Conservation (phyloP, 208 protist genomes). For the Herpetomonas tarakana region DNA sequence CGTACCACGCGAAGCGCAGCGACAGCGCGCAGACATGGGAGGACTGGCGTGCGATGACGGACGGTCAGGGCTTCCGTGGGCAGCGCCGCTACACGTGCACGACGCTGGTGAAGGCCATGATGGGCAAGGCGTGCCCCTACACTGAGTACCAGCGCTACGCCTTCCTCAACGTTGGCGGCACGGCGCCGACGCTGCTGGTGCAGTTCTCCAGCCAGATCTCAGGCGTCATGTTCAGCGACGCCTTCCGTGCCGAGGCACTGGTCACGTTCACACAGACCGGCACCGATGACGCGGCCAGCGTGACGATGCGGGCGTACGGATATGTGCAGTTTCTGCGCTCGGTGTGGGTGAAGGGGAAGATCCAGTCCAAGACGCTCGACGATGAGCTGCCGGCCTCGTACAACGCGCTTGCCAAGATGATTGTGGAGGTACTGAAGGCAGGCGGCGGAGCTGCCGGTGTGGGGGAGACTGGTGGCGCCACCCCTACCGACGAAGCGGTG, state of each 20-base stretch:
- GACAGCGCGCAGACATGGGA: constrained; percentile 54
- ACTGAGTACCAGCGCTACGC: constrained; percentile 66
- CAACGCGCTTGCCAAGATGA: constrained; percentile 36
- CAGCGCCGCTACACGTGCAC: constrained; percentile 53
- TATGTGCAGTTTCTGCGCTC: constrained; percentile 50
- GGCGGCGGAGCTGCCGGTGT: not conserved
- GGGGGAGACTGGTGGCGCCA: no score
- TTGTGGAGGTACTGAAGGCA: constrained; percentile 23
- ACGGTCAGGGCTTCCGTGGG: constrained; percentile 38
- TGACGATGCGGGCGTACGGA: constrained; percentile 40
- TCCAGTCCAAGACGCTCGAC: constrained; percentile 38
- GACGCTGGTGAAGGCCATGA: constrained; percentile 51
- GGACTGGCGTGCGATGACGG: constrained; percentile 34
- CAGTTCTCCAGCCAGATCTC: constrained; percentile 61
- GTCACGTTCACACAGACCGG: constrained; percentile 38
- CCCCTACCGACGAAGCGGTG: no score
- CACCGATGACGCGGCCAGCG: constrained; percentile 21
- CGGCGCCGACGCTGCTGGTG: constrained; percentile 46
- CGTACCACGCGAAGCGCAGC: constrained; percentile 39
- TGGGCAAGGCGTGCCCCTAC: constrained; percentile 46
- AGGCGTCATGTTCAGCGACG: constrained; percentile 56
- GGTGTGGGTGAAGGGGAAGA: constrained; percentile 43
- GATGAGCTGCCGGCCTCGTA: constrained; percentile 44
- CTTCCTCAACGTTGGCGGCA: constrained; percentile 43
- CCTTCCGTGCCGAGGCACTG: constrained; percentile 53